Evolutionary conservation across 257 asterid species (phyloP).

Genomic region (Solanum virginianum): DNA sequence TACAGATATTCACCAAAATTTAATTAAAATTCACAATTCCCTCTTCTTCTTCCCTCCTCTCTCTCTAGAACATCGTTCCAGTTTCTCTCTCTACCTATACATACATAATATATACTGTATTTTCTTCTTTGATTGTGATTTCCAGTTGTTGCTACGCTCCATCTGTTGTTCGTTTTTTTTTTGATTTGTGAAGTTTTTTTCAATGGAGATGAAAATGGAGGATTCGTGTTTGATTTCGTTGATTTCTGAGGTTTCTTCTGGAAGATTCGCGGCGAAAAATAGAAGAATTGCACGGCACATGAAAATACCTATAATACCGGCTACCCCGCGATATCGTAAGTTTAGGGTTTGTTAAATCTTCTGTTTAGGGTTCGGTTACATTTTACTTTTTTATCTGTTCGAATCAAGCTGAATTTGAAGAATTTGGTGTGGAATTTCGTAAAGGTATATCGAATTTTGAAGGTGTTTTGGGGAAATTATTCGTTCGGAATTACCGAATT

Average conservation of each 20-base stretch:
- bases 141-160: not conserved
- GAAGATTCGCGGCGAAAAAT: conserved; percentile 42
- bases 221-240: conserved; percentile 25
- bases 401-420: conserved; percentile 1
- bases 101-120: not conserved
- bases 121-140: not conserved
- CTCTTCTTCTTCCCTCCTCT: not conserved
- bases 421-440: conserved; percentile 1
- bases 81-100: conserved; percentile 13
- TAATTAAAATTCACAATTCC: conserved; percentile 9
- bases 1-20: conserved; percentile 1
- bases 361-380: conserved; percentile 2
- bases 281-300: conserved; percentile 43
- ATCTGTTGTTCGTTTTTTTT: not conserved
- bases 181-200: not conserved
- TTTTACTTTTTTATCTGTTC: conserved; percentile 1
- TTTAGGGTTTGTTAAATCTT: conserved; percentile 48
- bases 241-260: conserved; percentile 23
- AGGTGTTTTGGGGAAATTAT: not conserved
- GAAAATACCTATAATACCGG: conserved; percentile 39
- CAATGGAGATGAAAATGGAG: conserved; percentile 28
- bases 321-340: conserved; percentile 49
- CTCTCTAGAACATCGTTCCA: not conserved
- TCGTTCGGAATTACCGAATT: not conserved
- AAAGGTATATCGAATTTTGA: not conserved